phyloP scores from a whole-genome alignment of 192 early-diverging fungal genomes.

The Phlyctochytrium bullatum region DNA sequence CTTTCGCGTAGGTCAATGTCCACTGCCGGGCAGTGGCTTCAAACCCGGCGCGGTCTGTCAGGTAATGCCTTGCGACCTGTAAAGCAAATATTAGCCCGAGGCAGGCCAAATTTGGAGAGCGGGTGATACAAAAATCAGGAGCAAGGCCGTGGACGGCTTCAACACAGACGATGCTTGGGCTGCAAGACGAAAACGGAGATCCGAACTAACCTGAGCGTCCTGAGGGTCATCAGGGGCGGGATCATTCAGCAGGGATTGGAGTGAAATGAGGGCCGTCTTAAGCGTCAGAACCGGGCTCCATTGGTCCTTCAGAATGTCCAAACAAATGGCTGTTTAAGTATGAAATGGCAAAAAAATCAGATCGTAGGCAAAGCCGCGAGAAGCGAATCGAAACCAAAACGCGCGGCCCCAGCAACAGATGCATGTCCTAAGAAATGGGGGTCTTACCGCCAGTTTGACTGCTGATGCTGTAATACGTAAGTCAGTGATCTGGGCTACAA shows the following conservation, averaged over 20 bases:
- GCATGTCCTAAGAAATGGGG: background rate
- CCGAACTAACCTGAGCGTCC: conserved; percentile 35
- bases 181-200: too few species aligned
- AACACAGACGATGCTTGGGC: too few species aligned
- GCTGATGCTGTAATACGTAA: conserved; percentile 46
- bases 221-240: conserved; percentile 56
- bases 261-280: conserved; percentile 52
- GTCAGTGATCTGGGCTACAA: too few species aligned
- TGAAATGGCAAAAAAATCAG: background rate
- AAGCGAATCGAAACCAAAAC: background rate
- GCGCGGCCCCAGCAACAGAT: background rate
- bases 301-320: conserved; percentile 55
- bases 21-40: conserved; percentile 48
- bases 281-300: conserved; percentile 58
- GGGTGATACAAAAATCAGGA: too few species aligned
- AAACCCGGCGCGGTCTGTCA: conserved; percentile 40
- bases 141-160: too few species aligned
- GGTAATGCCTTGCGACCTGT: conserved; percentile 50
- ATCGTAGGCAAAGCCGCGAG: background rate
- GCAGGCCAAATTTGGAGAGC: too few species aligned
- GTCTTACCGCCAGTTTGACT: conserved; percentile 52
- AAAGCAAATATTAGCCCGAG: background rate
- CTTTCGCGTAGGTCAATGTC: conserved; percentile 40
- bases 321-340: conserved; percentile 32
- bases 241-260: conserved; percentile 50